Evolutionary conservation across 2,329 filamentous ascomycete species (phyloP).

Genomic region (Neopestalotiopsis rosae): DNA sequence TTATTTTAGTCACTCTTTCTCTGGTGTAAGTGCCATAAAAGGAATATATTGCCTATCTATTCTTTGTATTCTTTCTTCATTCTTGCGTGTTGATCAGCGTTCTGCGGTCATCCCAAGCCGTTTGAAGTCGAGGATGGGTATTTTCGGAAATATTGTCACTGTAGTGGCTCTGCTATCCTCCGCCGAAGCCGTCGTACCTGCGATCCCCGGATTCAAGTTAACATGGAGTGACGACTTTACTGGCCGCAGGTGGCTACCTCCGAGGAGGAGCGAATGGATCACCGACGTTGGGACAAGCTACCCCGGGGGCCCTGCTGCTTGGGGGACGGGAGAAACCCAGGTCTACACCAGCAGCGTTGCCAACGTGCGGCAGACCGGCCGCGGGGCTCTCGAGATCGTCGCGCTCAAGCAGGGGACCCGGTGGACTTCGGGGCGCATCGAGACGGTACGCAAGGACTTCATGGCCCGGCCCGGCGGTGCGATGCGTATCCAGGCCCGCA

Average conservation of each 20-base stretch:
- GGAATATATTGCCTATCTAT: background rate
- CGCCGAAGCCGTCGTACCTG: slow-evolving; percentile 15
- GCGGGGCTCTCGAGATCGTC: slow-evolving; percentile 45
- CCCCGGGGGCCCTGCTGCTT: slow-evolving; percentile 48
- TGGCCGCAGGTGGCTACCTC: slow-evolving; percentile 35
- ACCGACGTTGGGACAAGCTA: slow-evolving; percentile 51
- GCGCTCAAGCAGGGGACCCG: slow-evolving; percentile 29
- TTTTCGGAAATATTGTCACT: background rate
- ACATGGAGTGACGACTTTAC: slow-evolving; percentile 39
- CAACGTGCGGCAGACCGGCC: slow-evolving; percentile 47
- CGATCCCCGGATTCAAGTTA: slow-evolving; percentile 13
- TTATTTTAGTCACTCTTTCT: background rate
- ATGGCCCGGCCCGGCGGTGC: slow-evolving; percentile 37
- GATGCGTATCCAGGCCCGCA: slow-evolving; percentile 22
- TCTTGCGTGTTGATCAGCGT: background rate
- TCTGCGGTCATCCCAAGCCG: background rate
- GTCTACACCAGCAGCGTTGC: slow-evolving; percentile 45
- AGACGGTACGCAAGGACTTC: slow-evolving; percentile 43
- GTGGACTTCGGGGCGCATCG: slow-evolving; percentile 52
- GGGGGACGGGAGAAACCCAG: slow-evolving; percentile 56
- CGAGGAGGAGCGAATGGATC: slow-evolving; percentile 47
- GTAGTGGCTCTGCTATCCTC: background rate
- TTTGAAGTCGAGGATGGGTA: background rate
- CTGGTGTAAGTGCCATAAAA: background rate
- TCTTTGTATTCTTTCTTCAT: background rate